phyloP scores from a whole-genome alignment of 2,329 filamentous ascomycete species.

The Calonectria multiphialidica region DNA sequence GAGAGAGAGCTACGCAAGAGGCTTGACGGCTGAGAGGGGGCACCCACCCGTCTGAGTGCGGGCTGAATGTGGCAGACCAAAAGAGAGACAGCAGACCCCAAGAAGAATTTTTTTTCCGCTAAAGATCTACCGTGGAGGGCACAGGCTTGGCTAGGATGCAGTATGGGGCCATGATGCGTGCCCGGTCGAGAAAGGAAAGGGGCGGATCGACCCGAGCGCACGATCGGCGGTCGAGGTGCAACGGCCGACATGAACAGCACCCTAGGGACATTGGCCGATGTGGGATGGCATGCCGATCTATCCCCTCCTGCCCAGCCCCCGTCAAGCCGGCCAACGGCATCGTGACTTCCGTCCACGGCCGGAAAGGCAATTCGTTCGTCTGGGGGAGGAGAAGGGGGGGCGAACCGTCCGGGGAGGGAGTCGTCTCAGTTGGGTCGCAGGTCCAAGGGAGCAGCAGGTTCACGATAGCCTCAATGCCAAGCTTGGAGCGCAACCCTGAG shows the following conservation, averaged over 20 bases:
- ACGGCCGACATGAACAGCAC: slow-evolving; percentile 19
- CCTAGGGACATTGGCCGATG: slow-evolving; percentile 1
- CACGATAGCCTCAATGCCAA: slow-evolving; percentile 6
- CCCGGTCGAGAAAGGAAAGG: slow-evolving; percentile 11
- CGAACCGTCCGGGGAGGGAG: too few relatives aligned
- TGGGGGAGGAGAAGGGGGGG: neutral
- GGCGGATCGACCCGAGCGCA: slow-evolving; percentile 28
- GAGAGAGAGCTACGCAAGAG: slow-evolving; percentile 69
- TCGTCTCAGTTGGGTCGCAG: neutral
- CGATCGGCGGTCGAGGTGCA: slow-evolving; percentile 31
- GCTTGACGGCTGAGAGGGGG: slow-evolving; percentile 52
- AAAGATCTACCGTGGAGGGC: slow-evolving; percentile 9
- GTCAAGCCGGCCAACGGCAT: slow-evolving; percentile 1
- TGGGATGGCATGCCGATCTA: slow-evolving; percentile 25
- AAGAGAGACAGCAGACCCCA: slow-evolving; percentile 2
- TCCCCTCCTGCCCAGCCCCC: neutral
- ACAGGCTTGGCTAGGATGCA: neutral
- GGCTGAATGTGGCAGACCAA: neutral
- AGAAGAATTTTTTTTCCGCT: neutral
- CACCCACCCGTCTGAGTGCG: neutral
- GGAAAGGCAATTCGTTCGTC: neutral
- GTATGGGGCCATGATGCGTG: slow-evolving; percentile 9
- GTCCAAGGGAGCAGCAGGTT: neutral
- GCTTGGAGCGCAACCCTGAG: neutral
- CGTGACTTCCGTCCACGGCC: neutral